Base-by-base conservation (phyloP, 148 eudicot genomes). In the Simmondsia chinensis region DNA sequence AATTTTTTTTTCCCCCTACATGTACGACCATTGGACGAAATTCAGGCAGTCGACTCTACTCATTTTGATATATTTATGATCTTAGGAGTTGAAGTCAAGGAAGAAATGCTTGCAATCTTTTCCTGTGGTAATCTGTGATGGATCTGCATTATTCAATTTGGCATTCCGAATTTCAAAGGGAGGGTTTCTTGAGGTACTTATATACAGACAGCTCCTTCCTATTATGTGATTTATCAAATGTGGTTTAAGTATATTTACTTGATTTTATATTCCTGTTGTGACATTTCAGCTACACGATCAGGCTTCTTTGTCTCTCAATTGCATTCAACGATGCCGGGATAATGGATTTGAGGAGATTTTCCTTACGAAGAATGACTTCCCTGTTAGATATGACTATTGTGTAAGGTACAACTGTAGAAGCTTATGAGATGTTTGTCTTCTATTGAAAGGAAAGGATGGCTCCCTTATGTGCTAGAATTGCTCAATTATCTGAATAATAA, bases 381-480 rank as follows among this genome's bases (percentile, higher is more conserved):
- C 95, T 65, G 83, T 74, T 29, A 91, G 73, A 62, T 85, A 67
- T 68, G 99, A 91, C 66, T 80, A 72, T 52, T 85, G 88, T 64
- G 57, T 77, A 27, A 82, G 95, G 99, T 91, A 70, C 18, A 32
- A 9, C 29, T 18, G 28, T 20, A 16, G 4, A 3, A n/a, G n/a
- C n/a, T n/a, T n/a, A n/a, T n/a, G n/a, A n/a, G n/a, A n/a, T n/a
- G n/a, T n/a, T n/a, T n/a, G n/a, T n/a, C n/a, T n/a, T n/a, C n/a
- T n/a, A n/a, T n/a, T n/a, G n/a, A n/a, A n/a, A n/a, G n/a, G n/a
- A n/a, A n/a, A n/a, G n/a, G n/a, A n/a, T n/a, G n/a, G n/a, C n/a
- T n/a, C n/a, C n/a, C n/a, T n/a, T n/a, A n/a, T n/a, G n/a, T n/a
- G n/a, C n/a, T n/a, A n/a, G n/a, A n/a, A n/a, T n/a, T n/a, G n/a